phyloP scores from a whole-genome alignment of 2,329 filamentous ascomycete species.

The Corinectria fuckeliana region DNA sequence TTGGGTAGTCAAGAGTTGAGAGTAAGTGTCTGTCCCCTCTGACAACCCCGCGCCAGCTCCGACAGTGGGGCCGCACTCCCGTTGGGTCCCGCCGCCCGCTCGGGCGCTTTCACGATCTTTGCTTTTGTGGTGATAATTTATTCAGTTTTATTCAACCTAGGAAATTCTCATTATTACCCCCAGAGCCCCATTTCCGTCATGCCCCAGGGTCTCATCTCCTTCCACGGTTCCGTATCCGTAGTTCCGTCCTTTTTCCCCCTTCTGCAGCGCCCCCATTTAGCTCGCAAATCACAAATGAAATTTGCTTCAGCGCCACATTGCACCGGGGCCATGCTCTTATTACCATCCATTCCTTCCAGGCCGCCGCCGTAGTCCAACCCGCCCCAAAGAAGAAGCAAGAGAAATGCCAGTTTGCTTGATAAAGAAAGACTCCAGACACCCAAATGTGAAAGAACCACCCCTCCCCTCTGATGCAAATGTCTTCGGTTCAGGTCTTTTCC shows the following conservation, averaged over 20 bases:
- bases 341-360: constrained; percentile 9
- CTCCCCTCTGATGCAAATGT: neutral
- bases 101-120: neutral
- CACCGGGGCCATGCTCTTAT: constrained; percentile 14
- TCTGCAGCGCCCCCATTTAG: constrained; percentile 3
- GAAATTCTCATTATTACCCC: constrained; percentile 17
- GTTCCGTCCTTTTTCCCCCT: constrained; percentile 1
- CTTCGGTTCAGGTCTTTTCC: neutral
- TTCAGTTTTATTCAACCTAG: constrained; percentile 6
- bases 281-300: constrained; percentile 27
- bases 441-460: neutral
- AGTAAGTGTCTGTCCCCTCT: neutral
- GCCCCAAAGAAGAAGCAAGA: neutral
- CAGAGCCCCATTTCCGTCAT: neutral
- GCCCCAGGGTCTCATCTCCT: constrained; percentile 4
- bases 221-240: too few relatives aligned
- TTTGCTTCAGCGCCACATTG: constrained; percentile 34
- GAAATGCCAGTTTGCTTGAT: neutral
- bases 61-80: constrained; percentile 3
- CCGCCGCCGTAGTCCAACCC: neutral
- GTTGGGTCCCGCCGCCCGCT: neutral
- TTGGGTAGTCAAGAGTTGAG: too few relatives aligned
- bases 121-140: neutral
- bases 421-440: neutral
- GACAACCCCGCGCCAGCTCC: constrained; percentile 4